These are phyloP conservation scores for Exophiala sp. DNA, from an alignment of 2,329 filamentous ascomycete species.

Conservation along the genomic window DNA sequence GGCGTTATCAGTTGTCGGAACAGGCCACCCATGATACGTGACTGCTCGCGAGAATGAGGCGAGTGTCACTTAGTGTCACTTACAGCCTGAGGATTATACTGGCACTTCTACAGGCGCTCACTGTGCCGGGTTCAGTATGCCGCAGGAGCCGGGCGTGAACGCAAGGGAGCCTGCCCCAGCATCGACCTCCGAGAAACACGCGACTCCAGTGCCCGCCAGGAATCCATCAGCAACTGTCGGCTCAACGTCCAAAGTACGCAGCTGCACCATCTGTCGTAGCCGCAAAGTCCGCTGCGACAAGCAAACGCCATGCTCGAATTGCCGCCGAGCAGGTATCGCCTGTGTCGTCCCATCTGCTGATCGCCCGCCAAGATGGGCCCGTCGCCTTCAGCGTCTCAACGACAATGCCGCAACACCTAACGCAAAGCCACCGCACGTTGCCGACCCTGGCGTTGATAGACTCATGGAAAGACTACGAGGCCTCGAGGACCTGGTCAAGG, in stretches of 20 bases:
- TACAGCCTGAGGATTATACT: too few relatives aligned
- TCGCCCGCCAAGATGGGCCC: conserved; percentile 57
- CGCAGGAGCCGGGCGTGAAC: neutral
- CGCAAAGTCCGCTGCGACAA: conserved; percentile 49
- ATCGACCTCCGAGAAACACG: conserved; percentile 6
- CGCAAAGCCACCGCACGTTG: conserved; percentile 17
- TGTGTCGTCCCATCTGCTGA: conserved; percentile 60
- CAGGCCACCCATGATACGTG: too few relatives aligned
- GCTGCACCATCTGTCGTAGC: conserved; percentile 45
- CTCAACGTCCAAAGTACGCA: conserved; percentile 31
- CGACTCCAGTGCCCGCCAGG: neutral
- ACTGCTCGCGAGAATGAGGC: too few relatives aligned
- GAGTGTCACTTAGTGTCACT: neutral
- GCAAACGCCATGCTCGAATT: conserved; percentile 44
- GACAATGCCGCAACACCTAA: conserved; percentile 28
- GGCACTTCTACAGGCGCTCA: neutral
- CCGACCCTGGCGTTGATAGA: conserved; percentile 33
- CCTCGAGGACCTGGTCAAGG: conserved; percentile 52
- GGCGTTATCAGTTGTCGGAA: too few relatives aligned
- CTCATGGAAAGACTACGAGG: conserved; percentile 51
- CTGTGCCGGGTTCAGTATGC: neutral
- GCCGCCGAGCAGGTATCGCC: conserved; percentile 49
- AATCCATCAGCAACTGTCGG: conserved; percentile 1
- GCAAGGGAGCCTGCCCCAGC: neutral
- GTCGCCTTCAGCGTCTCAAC: conserved; percentile 46